Evolutionary conservation across 2,329 filamentous ascomycete genomes (phyloP).

Genomic region (Colletotrichum chrysophilum): DNA sequence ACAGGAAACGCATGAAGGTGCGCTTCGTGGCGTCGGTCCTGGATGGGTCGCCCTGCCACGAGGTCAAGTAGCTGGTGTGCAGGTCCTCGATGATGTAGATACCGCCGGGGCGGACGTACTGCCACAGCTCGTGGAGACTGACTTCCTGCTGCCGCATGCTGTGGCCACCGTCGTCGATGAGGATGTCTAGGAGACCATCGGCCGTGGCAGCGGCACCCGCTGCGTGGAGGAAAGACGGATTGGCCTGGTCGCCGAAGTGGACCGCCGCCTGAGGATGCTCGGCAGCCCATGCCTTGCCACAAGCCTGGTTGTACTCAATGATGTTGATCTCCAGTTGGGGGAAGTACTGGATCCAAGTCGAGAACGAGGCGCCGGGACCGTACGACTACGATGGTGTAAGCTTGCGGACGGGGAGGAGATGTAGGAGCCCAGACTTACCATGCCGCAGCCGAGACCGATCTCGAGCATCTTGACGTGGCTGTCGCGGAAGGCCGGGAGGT

Average conservation of each 20-base stretch:
- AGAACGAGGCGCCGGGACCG: conserved; percentile 41
- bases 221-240: conserved; percentile 36
- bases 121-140: conserved; percentile 39
- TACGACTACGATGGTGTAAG: conserved; percentile 26
- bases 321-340: conserved; percentile 44
- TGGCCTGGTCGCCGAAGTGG: conserved; percentile 42
- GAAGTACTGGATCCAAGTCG: conserved; percentile 46
- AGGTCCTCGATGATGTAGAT: conserved; percentile 41
- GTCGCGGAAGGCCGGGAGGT: conserved; percentile 35
- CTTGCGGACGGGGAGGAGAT: neutral
- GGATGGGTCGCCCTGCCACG: conserved; percentile 28
- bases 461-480: conserved; percentile 43
- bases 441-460: conserved; percentile 45
- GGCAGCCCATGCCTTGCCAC: conserved; percentile 38
- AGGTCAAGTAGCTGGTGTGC: conserved; percentile 30
- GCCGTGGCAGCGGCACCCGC: conserved; percentile 33
- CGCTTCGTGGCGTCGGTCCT: conserved; percentile 24
- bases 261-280: conserved; percentile 40
- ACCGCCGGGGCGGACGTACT: conserved; percentile 38
- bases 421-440: conserved; percentile 25
- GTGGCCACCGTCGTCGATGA: conserved; percentile 45
- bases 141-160: conserved; percentile 41
- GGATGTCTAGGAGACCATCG: conserved; percentile 39
- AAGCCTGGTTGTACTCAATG: conserved; percentile 42
- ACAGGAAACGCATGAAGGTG: conserved; percentile 31